These are phyloP conservation scores for Moesziomyces antarcticus DNA, from an alignment of 1,284 basidiomycete species.

Conservation along the genomic window DNA sequence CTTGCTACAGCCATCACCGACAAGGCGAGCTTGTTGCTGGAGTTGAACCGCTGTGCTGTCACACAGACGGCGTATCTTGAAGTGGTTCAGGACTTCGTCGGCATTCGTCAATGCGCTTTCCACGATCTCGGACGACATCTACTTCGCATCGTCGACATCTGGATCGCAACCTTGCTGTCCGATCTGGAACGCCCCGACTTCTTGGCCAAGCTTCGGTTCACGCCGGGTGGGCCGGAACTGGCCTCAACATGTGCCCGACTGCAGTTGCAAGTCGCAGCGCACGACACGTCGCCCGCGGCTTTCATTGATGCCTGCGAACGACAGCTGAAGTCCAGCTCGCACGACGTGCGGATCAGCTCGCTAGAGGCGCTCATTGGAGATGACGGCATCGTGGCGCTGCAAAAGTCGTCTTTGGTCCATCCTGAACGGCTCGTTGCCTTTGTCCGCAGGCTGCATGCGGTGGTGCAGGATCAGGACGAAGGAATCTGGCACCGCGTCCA, in stretches of 20 bases:
- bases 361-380: slow-evolving; percentile 41
- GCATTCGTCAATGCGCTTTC: slow-evolving; percentile 20
- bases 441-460: slow-evolving; percentile 27
- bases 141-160: slow-evolving; percentile 17
- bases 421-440: slow-evolving; percentile 9
- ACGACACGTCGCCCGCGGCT: background rate
- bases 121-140: slow-evolving; percentile 8
- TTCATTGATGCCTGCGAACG: slow-evolving; percentile 24
- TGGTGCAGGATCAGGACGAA: slow-evolving; percentile 12
- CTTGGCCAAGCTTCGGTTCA: slow-evolving; percentile 8
- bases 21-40: slow-evolving; percentile 34
- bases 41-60: slow-evolving; percentile 40
- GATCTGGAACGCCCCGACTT: slow-evolving; percentile 17
- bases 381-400: slow-evolving; percentile 24
- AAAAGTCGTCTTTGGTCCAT: slow-evolving; percentile 8
- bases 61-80: slow-evolving; percentile 53
- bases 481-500: slow-evolving; percentile 48
- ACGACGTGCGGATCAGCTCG: slow-evolving; percentile 27
- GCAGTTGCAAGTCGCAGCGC: slow-evolving; percentile 23
- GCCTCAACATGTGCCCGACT: slow-evolving; percentile 26
- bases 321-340: slow-evolving; percentile 6
- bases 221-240: slow-evolving; percentile 29
- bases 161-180: slow-evolving; percentile 15
- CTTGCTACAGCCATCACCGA: slow-evolving; percentile 9
- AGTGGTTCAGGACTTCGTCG: slow-evolving; percentile 37